These are phyloP conservation scores for Ophiostoma perfectum DNA, from an alignment of 2,329 filamentous ascomycete genomes.

Conservation along the genomic window DNA sequence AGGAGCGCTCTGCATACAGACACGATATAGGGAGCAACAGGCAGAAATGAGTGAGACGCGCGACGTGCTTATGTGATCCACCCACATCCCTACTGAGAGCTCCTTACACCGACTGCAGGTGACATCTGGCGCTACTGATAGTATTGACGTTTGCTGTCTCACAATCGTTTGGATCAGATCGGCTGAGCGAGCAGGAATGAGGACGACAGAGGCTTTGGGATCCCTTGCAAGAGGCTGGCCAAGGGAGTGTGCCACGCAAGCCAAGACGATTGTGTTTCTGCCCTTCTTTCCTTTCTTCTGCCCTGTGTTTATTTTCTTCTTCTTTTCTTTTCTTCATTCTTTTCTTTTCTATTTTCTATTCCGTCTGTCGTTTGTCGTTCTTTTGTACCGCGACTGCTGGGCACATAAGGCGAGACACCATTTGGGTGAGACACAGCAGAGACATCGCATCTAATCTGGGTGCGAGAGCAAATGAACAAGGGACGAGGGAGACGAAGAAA, in stretches of 20 bases:
- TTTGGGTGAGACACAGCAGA: no score
- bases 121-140: no score
- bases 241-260: background rate
- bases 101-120: no score
- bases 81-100: background rate
- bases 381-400: background rate
- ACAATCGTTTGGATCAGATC: no score
- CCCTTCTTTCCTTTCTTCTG: background rate
- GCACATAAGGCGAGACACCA: background rate
- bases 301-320: background rate
- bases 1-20: background rate
- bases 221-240: background rate
- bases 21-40: background rate
- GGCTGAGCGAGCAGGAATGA: no score
- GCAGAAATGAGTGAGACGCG: background rate
- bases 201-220: no score
- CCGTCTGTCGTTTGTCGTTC: background rate
- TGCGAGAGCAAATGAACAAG: no score
- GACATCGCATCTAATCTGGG: no score
- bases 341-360: background rate
- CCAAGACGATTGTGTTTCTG: background rate
- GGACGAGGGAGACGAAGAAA: no score
- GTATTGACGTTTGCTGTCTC: no score
- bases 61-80: background rate
- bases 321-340: background rate